phyloP scores from a whole-genome alignment of 2,329 filamentous ascomycete genomes.

The Penicillium sp. region DNA sequence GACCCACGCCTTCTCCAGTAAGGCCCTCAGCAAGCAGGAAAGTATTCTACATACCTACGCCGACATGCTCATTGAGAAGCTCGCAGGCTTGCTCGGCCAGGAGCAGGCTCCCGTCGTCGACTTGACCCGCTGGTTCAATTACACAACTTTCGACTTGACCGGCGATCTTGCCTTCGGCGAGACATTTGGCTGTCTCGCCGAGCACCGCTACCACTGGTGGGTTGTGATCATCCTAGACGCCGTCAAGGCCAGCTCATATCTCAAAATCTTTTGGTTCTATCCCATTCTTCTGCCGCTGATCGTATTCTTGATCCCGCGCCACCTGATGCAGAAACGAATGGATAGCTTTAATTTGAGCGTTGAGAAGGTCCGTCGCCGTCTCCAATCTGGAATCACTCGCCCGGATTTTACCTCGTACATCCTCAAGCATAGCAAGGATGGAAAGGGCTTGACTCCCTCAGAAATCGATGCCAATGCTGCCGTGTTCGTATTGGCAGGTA shows the following conservation, averaged over 20 bases:
- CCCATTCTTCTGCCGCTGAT: conserved; percentile 15
- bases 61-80: conserved; percentile 26
- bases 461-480: conserved; percentile 26
- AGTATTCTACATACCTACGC: conserved; percentile 31
- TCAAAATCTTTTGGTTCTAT: conserved; percentile 21
- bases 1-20: conserved; percentile 36
- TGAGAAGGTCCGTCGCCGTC: conserved; percentile 20
- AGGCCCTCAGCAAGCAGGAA: conserved; percentile 35
- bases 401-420: conserved; percentile 28
- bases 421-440: conserved; percentile 18
- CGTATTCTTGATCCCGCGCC: conserved; percentile 16
- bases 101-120: conserved; percentile 9
- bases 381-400: conserved; percentile 12
- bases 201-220: conserved; percentile 31
- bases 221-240: conserved; percentile 27
- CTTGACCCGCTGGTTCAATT: conserved; percentile 25
- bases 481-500: conserved; percentile 25
- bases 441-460: conserved; percentile 11
- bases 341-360: conserved; percentile 19
- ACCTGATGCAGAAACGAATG: conserved; percentile 13
- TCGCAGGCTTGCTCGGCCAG: conserved; percentile 7
- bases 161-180: conserved; percentile 36
- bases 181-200: conserved; percentile 30
- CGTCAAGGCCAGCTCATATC: conserved; percentile 23
- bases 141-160: conserved; percentile 36